Conservation (phyloP, 73 alveolate genomes). For the Durusdinium trenchii region DNA sequence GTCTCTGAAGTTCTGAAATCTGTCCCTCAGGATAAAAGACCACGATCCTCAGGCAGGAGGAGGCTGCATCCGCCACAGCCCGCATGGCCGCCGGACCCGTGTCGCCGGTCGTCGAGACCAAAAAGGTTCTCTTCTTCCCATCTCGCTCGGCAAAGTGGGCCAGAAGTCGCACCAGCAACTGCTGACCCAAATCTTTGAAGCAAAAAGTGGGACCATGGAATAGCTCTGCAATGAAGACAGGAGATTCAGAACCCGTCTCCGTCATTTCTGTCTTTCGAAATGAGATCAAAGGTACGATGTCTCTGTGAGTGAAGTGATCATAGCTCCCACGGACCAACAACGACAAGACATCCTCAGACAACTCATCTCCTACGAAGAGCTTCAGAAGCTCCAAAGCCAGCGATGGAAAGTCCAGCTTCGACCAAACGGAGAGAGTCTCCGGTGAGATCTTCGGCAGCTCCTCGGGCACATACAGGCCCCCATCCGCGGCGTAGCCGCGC, state of each 20-base stretch:
- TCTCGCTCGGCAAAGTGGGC: slow-evolving; percentile 65
- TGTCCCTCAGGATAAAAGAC: slow-evolving; percentile 77
- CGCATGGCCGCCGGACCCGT: slow-evolving; percentile 95
- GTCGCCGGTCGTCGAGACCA: slow-evolving; percentile 87
- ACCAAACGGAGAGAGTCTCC: not conserved
- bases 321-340: slow-evolving; percentile 75
- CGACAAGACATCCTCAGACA: slow-evolving; percentile 19
- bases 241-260: not conserved
- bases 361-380: slow-evolving; percentile 80
- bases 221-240: slow-evolving; percentile 46
- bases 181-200: slow-evolving; percentile 95
- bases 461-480: slow-evolving; percentile 85
- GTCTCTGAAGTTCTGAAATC: slow-evolving; percentile 80
- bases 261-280: too few species aligned
- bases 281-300: too few species aligned
- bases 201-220: slow-evolving; percentile 94
- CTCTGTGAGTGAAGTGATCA: slow-evolving; percentile 8
- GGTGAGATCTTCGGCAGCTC: slow-evolving; percentile 55
- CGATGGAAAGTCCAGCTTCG: slow-evolving; percentile 11
- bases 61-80: slow-evolving; percentile 92
- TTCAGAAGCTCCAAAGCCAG: slow-evolving; percentile 61
- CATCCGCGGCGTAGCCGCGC: slow-evolving; percentile 80
- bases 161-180: slow-evolving; percentile 61
- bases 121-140: slow-evolving; percentile 27
- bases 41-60: slow-evolving; percentile 43